Evolutionary conservation across 2,329 filamentous ascomycete species (phyloP).

Genomic region (Ceratocystis alfenasii): DNA sequence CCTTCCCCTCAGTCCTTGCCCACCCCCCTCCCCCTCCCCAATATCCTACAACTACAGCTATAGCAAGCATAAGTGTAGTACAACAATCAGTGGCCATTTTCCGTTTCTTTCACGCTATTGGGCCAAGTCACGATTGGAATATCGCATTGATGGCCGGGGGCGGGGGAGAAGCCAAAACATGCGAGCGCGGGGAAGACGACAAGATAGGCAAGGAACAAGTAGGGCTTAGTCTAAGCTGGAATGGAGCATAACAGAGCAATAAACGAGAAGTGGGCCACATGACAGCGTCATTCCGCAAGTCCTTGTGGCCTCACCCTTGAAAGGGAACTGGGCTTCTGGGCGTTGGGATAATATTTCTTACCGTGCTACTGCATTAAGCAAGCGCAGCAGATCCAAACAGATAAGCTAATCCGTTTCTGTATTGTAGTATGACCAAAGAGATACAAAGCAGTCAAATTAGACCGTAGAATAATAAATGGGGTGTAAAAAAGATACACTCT

Average conservation of each 20-base stretch:
- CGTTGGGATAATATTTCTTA: background rate
- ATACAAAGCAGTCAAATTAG: background rate
- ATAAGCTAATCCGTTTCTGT: background rate
- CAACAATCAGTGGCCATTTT: background rate
- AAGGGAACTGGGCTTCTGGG: background rate
- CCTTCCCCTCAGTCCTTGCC: background rate
- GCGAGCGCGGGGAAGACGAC: conserved; percentile 4
- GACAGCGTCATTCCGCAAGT: background rate
- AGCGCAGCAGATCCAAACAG: background rate
- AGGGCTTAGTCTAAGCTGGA: background rate
- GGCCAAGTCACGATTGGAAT: background rate
- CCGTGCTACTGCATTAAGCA: background rate
- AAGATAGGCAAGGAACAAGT: background rate
- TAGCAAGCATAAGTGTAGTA: background rate
- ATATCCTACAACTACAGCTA: too few relatives aligned
- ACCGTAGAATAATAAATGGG: too few relatives aligned
- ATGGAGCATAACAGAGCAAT: background rate
- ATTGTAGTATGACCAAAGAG: background rate
- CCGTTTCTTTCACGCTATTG: background rate
- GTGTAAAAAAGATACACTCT: too few relatives aligned
- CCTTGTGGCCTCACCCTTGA: background rate
- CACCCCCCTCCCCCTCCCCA: background rate
- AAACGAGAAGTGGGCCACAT: background rate
- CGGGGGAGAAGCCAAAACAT: background rate
- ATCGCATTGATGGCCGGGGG: background rate